Base-by-base conservation (phyloP, 1,284 basidiomycete species). In the Malassezia equina region DNA sequence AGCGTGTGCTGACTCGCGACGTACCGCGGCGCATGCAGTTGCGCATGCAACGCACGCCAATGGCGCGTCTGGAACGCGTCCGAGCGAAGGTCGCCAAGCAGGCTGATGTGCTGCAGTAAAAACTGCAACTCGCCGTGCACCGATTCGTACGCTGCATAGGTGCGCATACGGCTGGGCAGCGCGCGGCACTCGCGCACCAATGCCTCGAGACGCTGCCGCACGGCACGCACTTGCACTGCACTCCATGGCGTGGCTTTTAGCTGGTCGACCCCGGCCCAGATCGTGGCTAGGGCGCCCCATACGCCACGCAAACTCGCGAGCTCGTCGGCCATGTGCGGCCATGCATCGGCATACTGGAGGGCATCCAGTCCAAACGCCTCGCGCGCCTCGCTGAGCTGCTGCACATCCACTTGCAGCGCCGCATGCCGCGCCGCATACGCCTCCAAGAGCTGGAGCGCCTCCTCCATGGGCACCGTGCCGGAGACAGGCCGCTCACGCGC, bases 141-240 rank as follows among this genome's bases (percentile, higher is more conserved):
- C 73, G 89, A 93, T 78, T 98, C 94, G 71, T 96, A 98, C 0
- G 94, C 94, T 8, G 90, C 88, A 74, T 98, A 99, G 75, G 98
- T 94, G 57, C 94, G 83, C 94, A 98, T 98, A 53, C 91, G 82
- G 46, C 88, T 94, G 0, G 94, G 94, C 91, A 99, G 93, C 48
- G 96, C 93, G 76, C 91, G 90, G 17, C 91, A 96, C 28, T 88
- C 90, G 24, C 81, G 81, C 49, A 98, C 77, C 50, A 98, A 79
- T 3, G 81, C 83, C 67, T 99, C 94, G 55, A 98, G 84, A 65
- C 90, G 87, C 71, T 93, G 89, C 62, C 94, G 84, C 55, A 99
- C 76, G 77, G 96, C 96, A 66, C 94, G 83, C 17, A 94, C 88
- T 71, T 93, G 69, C n/a, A 74, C 61, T 0, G 87, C 88, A 4